Evolutionary conservation across 1,139 yeast genomes (phyloP).

Genomic region (Blastobotrys persicus): DNA sequence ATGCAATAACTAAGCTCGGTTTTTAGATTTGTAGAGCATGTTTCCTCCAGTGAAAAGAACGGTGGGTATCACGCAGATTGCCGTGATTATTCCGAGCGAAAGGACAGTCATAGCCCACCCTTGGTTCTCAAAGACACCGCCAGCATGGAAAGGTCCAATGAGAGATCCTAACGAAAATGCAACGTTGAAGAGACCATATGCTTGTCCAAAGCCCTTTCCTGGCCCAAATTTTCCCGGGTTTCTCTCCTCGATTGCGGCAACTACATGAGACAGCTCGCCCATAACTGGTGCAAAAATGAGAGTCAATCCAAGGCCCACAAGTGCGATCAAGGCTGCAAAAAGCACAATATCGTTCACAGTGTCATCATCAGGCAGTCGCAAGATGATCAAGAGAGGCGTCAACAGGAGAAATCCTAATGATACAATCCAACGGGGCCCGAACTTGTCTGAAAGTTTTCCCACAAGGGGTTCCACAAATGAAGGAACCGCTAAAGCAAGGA

Average conservation of each 20-base stretch:
- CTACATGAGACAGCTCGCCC: conserved; percentile 34
- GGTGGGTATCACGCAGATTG: conserved; percentile 29
- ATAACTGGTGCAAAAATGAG: conserved; percentile 32
- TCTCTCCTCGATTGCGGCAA: conserved; percentile 28
- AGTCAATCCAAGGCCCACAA: conserved; percentile 31
- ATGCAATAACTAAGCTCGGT: background rate
- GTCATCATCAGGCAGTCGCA: conserved; percentile 33
- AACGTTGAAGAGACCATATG: conserved; percentile 38
- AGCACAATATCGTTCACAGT: conserved; percentile 31
- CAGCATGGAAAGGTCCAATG: conserved; percentile 38
- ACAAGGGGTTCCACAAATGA: conserved; percentile 35
- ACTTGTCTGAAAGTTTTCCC: conserved; percentile 34
- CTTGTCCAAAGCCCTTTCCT: conserved; percentile 39
- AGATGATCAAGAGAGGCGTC: conserved; percentile 31
- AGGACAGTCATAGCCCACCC: conserved; percentile 34
- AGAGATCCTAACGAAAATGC: conserved; percentile 36
- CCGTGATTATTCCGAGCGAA: conserved; percentile 30
- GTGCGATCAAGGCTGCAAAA: conserved; percentile 32
- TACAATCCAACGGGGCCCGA: conserved; percentile 34
- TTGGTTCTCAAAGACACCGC: conserved; percentile 25
- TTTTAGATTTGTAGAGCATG: conserved; percentile 3
- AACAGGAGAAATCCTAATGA: conserved; percentile 30
- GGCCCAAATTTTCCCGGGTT: conserved; percentile 37
- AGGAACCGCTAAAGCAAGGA: conserved; percentile 37
- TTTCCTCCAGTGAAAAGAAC: conserved; percentile 33